These are phyloP conservation scores for Reutealis trisperma DNA, from an alignment of 345 rosid species.

Conservation along the genomic window DNA sequence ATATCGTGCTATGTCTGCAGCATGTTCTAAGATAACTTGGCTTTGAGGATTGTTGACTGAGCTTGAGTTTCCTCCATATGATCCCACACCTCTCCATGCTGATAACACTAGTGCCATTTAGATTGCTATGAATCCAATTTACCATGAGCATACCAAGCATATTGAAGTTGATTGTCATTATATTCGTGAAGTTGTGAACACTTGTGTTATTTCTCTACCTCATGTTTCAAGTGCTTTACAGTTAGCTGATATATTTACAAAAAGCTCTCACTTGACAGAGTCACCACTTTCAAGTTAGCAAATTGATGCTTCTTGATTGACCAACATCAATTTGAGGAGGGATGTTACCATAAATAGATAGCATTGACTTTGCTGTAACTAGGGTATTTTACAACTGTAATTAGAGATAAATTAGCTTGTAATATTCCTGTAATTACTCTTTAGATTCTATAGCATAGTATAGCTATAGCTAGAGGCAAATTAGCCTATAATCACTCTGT, in stretches of 20 bases:
- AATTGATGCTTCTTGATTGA: not conserved
- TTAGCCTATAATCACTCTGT: too few relatives aligned
- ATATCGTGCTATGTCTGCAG: not conserved
- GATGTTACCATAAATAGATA: too few relatives aligned
- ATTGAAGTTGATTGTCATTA: conserved; percentile 5
- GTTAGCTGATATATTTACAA: not conserved
- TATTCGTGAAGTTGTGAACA: not conserved
- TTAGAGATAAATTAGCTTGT: too few relatives aligned
- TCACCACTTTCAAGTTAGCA: not conserved
- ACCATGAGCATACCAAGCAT: not conserved
- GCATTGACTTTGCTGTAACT: too few relatives aligned
- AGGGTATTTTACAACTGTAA: too few relatives aligned
- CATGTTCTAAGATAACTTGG: not conserved
- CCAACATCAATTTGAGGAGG: conserved; percentile 1
- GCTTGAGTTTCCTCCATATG: not conserved
- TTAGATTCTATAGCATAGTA: too few relatives aligned
- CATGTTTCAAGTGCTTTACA: not conserved
- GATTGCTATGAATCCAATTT: not conserved
- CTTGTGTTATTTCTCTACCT: not conserved
- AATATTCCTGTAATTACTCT: too few relatives aligned
- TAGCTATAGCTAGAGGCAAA: too few relatives aligned
- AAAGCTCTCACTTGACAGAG: not conserved
- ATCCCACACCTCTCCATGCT: not conserved
- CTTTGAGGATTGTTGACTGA: not conserved
- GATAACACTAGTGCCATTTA: not conserved